phyloP scores from a whole-genome alignment of 2,329 filamentous ascomycete species.

The Penicillium hesseltinei region DNA sequence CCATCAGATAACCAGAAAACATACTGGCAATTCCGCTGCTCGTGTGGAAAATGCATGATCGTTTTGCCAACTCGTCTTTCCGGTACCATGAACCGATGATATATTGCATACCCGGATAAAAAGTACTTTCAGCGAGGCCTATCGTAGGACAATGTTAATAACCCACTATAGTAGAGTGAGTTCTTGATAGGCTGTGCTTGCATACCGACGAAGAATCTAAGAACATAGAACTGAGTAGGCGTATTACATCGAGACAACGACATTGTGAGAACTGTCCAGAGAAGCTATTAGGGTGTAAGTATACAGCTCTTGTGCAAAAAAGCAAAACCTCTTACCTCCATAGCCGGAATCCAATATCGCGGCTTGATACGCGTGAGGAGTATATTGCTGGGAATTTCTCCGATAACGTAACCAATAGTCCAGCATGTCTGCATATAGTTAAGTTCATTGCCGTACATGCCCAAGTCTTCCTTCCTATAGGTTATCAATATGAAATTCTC shows the following conservation, averaged over 20 bases:
- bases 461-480: slow-evolving; percentile 52
- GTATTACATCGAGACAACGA: slow-evolving; percentile 42
- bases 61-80: slow-evolving; percentile 51
- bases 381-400: slow-evolving; percentile 52
- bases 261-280: slow-evolving; percentile 53
- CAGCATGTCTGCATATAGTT: slow-evolving; percentile 58
- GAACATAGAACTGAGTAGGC: slow-evolving; percentile 46
- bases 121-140: slow-evolving; percentile 50
- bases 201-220: slow-evolving; percentile 51
- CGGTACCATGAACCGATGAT: slow-evolving; percentile 55
- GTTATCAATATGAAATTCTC: neutral
- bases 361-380: slow-evolving; percentile 51
- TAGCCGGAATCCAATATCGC: slow-evolving; percentile 49
- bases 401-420: slow-evolving; percentile 60
- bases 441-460: slow-evolving; percentile 54
- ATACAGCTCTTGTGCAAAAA: neutral
- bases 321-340: slow-evolving; percentile 37
- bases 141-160: neutral
- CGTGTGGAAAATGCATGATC: slow-evolving; percentile 54
- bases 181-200: neutral
- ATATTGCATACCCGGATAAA: slow-evolving; percentile 55
- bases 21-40: slow-evolving; percentile 45
- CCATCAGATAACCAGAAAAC: slow-evolving; percentile 55
- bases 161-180: neutral
- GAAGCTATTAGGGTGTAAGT: slow-evolving; percentile 28